A percentile compares a stretch with the other conserved stretches of the same genome.
Conservation (phyloP, 2,329 filamentous ascomycete genomes). For the Didymella pomorum region DNA sequence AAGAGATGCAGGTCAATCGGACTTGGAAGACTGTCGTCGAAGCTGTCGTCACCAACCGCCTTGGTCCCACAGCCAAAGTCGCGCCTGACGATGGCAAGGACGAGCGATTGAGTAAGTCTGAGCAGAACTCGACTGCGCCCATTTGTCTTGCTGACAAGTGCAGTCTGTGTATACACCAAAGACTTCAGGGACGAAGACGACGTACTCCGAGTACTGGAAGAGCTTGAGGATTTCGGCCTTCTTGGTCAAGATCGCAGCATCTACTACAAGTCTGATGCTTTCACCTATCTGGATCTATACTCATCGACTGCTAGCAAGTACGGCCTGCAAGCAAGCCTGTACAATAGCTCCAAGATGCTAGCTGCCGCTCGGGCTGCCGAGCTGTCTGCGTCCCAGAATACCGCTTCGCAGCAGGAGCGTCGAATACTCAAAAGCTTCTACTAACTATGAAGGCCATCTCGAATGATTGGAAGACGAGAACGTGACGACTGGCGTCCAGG, state of each 20-base stretch:
- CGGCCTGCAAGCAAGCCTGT: constrained; percentile 54
- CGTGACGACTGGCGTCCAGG: background rate
- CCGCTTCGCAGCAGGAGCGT: constrained; percentile 16
- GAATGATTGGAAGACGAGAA: background rate
- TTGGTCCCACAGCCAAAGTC: constrained; percentile 79
- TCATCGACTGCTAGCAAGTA: constrained; percentile 49
- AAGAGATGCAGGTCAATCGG: constrained; percentile 62
- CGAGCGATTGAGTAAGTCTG: constrained; percentile 58
- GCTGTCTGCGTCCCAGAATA: constrained; percentile 14
- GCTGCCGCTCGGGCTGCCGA: constrained; percentile 22
- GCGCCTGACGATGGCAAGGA: constrained; percentile 60
- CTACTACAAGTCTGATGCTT: constrained; percentile 80
- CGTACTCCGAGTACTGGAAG: constrained; percentile 71
- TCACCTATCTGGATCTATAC: constrained; percentile 55
- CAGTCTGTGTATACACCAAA: constrained; percentile 74
- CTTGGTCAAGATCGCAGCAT: constrained; percentile 61
- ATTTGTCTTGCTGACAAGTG: background rate
- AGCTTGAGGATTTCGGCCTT: constrained; percentile 64
- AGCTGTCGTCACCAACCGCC: constrained; percentile 71
- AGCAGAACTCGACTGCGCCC: no score
- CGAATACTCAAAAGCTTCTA: constrained; percentile 17
- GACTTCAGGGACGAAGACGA: constrained; percentile 76
- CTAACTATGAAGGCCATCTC: background rate
- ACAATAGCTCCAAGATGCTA: constrained; percentile 52
- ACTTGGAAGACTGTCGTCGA: constrained; percentile 72